Evolutionary conservation across 2,329 filamentous ascomycete species (phyloP).

Genomic region (Scedosporium apiospermum): DNA sequence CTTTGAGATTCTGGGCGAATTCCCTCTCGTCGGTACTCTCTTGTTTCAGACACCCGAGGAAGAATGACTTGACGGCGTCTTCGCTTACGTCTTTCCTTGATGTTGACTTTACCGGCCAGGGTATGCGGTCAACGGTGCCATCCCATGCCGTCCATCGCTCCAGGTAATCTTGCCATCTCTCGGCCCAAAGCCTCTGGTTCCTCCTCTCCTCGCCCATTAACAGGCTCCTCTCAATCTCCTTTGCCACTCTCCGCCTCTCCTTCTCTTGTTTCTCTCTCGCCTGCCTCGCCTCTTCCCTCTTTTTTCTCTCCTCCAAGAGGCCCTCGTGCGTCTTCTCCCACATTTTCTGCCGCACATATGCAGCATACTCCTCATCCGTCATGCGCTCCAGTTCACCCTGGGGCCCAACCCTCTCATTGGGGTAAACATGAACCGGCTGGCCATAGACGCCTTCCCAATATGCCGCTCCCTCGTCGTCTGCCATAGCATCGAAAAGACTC

Average conservation of each 20-base stretch:
- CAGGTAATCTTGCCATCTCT: conserved; percentile 56
- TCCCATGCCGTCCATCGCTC: conserved; percentile 52
- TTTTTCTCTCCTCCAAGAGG: conserved; percentile 64
- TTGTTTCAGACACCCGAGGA: conserved; percentile 37
- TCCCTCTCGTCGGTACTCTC: conserved; percentile 33
- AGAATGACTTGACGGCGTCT: conserved; percentile 59
- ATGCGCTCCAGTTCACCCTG: conserved; percentile 64
- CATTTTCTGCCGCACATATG: conserved; percentile 80
- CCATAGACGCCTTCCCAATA: conserved; percentile 98
- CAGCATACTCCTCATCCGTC: conserved; percentile 86
- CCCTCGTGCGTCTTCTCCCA: conserved; percentile 92
- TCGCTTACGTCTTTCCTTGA: conserved; percentile 42
- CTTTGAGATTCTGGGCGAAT: conserved; percentile 52
- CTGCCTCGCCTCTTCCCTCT: conserved; percentile 42
- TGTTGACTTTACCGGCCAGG: conserved; percentile 53
- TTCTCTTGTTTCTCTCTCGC: conserved; percentile 42
- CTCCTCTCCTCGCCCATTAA: conserved; percentile 56
- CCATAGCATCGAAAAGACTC: conserved; percentile 92
- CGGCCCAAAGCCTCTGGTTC: conserved; percentile 41
- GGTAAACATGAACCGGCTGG: conserved; percentile 81
- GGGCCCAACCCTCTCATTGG: conserved; percentile 34
- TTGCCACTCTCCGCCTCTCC: conserved; percentile 41
- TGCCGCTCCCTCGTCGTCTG: conserved; percentile 87
- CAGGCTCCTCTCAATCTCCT: conserved; percentile 61
- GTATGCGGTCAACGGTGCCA: conserved; percentile 28